Evolutionary conservation across 352 stramenopile species (phyloP).

Genomic region (Globisporangium radiosum): DNA sequence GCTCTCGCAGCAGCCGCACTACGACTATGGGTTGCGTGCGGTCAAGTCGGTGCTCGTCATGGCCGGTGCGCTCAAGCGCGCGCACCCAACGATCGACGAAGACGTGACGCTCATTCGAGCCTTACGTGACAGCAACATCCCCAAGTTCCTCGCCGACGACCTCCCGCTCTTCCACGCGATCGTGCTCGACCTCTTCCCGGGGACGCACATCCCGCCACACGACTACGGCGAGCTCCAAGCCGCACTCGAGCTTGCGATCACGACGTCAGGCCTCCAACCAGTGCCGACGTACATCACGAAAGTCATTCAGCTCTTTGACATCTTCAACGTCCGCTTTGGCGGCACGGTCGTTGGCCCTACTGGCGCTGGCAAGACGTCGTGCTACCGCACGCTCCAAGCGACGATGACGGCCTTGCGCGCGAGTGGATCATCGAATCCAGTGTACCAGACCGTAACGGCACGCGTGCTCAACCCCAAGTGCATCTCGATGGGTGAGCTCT

Average conservation of each 20-base stretch:
- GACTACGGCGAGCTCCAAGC: conserved; percentile 85
- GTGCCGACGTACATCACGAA: conserved; percentile 87
- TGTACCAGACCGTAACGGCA: conserved; percentile 72
- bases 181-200: conserved; percentile 90
- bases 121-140: conserved; percentile 90
- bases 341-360: conserved; percentile 87
- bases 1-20: conserved; percentile 93
- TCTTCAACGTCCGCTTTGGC: conserved; percentile 92
- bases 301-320: conserved; percentile 93
- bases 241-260: conserved; percentile 50
- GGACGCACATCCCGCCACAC: conserved; percentile 67
- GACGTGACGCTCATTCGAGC: conserved; percentile 88
- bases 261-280: conserved; percentile 49
- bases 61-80: conserved; percentile 86
- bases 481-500: conserved; percentile 81
- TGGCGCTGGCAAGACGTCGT: conserved; percentile 80
- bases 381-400: conserved; percentile 80
- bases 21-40: conserved; percentile 91
- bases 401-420: conserved; percentile 82
- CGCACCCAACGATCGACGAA: conserved; percentile 66
- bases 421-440: conserved; percentile 55
- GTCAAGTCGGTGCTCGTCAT: conserved; percentile 93
- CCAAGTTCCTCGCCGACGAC: conserved; percentile 92
- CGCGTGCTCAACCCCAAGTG: conserved; percentile 84
- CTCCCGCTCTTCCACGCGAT: conserved; percentile 89